Base-by-base conservation (phyloP, 257 asterid genomes). In the Euphrasia confusa region DNA sequence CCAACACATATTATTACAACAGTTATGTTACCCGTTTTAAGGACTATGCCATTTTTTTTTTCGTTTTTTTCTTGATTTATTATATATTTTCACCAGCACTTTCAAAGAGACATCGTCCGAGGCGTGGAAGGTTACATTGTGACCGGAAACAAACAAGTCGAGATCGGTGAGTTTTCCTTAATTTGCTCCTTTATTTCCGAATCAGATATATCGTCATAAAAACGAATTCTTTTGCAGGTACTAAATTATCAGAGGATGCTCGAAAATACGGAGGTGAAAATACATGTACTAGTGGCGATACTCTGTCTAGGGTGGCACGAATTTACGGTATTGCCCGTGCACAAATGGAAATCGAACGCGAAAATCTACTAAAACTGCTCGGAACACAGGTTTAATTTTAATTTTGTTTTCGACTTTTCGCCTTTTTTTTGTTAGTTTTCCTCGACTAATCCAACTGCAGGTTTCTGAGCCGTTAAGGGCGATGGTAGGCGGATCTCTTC, bases 91-190 rank as follows among this genome's bases (percentile, higher is more conserved):
- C 61, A 12, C 17, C 80, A 88, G 94, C 94, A 81, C 67, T 78
- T 83, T 60, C 96, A 88, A 74, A 79, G 96, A 66, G 94, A 87
- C 71, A 74, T 88, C 53, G 77, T 83, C 61, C 87, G 94, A 55
- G 94, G 94, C 2, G 72, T 83, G 53, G 93, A 87, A 69, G 93
- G 93, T 52, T 79, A 77, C 65, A 84, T 84, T 40, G 77, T 79
- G 35, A 83, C 87, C 42, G 94, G 87, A 64, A 74, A 83, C 65
- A 88, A 85, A 78, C 91, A 83, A 79, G 83, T 88, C 66, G 87
- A 85, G 75, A 80, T 88, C 40, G 94, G 96, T 83, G 69, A 53
- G 80, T 57, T 21, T 21, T 35, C 10, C 10, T 2, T n/a, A n/a
- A n/a, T n/a, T 35, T 65, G 55, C 75, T 54, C 33, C 37, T 26